Evolutionary conservation across 2,329 filamentous ascomycete genomes (phyloP).

Genomic region (Cladosporium sp.): DNA sequence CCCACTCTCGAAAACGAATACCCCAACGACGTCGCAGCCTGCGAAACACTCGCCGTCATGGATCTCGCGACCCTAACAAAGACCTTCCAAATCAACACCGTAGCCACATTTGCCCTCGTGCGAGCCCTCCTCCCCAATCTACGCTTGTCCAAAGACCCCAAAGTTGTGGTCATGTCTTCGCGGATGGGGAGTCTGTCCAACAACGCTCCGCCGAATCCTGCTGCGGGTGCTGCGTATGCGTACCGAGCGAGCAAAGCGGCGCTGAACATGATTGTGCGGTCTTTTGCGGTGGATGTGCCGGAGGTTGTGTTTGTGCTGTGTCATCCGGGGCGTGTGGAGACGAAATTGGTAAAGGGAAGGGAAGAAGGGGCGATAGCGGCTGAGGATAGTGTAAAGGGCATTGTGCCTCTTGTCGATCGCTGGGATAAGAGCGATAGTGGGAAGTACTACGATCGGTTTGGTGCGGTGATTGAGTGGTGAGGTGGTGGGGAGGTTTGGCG

Average conservation of each 20-base stretch:
- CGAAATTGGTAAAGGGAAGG: slow-evolving; percentile 39
- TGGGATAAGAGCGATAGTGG: slow-evolving; percentile 34
- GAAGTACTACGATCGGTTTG: slow-evolving; percentile 42
- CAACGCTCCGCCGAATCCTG: slow-evolving; percentile 29
- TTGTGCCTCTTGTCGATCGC: slow-evolving; percentile 35
- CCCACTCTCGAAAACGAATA: slow-evolving; percentile 22
- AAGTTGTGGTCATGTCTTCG: slow-evolving; percentile 41
- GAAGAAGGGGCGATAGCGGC: slow-evolving; percentile 43
- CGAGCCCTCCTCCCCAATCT: slow-evolving; percentile 36
- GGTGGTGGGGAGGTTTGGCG: no score
- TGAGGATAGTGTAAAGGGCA: slow-evolving; percentile 38
- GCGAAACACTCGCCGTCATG: slow-evolving; percentile 41
- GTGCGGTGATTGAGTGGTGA: slow-evolving; percentile 40
- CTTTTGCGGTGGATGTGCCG: slow-evolving; percentile 41
- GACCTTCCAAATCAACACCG: slow-evolving; percentile 40
- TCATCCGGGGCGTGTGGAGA: slow-evolving; percentile 46
- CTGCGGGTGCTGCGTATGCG: slow-evolving; percentile 41
- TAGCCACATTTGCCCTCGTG: slow-evolving; percentile 40
- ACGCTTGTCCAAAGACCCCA: slow-evolving; percentile 18
- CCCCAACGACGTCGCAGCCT: slow-evolving; percentile 34
- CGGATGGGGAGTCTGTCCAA: slow-evolving; percentile 42
- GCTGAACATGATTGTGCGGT: slow-evolving; percentile 43
- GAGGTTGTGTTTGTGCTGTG: slow-evolving; percentile 39
- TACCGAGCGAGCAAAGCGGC: slow-evolving; percentile 47
- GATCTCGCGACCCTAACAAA: slow-evolving; percentile 34